Base-by-base conservation (phyloP, 352 stramenopile species). In the Globisporangium cylindrosporum region DNA sequence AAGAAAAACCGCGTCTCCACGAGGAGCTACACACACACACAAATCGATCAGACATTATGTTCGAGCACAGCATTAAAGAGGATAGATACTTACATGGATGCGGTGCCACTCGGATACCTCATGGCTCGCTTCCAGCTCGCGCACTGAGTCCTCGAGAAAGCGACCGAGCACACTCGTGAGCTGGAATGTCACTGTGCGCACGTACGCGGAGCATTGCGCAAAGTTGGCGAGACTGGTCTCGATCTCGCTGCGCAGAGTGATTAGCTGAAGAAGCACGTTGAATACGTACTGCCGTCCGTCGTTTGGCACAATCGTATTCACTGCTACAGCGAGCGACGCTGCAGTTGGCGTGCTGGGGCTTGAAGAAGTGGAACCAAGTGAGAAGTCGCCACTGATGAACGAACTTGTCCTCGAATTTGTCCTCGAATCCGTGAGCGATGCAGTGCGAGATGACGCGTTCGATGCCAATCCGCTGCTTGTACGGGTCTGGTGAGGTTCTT, bases 231-330 rank as follows among this genome's bases (percentile, higher is more conserved):
- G 72, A 58, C 81, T 86, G 43, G 74, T 87, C 62, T 94, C 84
- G 9, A 93, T 71, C 43, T 93, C 84, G 56, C 82, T 89, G 29
- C 84, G 81, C 49, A 92, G 55, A 18, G 79, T 89, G 62, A 95
- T 91, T 20, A 95, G 72, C 63, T 91, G 81, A 46, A 93, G 58
- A 2, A 93, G 77, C 38, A 95, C 81, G 59, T 89, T 89, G 61
- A 95, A 93, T 0, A 95, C 80, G 64, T 95, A 93, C 64, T 92
- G 86, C 0, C 84, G 82, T 12, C 77, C 81, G 36, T 92, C 81
- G 5, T 80, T 82, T 3, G 80, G 81, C 34, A 78, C 76, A 36
- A 53, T 51, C 4, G 41, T 48, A 22, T 27, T 72, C 43, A 67
- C 68, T 29, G 66, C 29, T 0, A 36, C 24, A 58, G 38, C 74